A percentile compares a stretch with the other conserved stretches of the same genome.
phyloP scores from a whole-genome alignment of 1,139 yeast species.

The Kurtzmaniella quercitrusa region DNA sequence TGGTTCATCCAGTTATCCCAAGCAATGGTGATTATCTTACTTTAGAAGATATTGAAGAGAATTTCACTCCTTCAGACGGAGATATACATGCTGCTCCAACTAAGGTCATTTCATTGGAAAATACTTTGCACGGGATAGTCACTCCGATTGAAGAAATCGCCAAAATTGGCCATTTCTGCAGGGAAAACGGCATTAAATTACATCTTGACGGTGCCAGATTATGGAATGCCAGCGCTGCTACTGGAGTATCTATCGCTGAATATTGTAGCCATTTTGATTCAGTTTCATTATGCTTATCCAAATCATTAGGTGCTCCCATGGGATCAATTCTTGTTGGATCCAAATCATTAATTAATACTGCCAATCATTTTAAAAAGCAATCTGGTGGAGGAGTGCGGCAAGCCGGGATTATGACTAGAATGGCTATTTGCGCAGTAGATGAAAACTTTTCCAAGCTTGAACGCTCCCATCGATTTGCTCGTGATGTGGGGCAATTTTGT shows the following conservation, averaged over 20 bases:
- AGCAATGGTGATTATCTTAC: conserved; percentile 72
- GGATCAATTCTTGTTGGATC: conserved; percentile 86
- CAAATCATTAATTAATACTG: conserved; percentile 56
- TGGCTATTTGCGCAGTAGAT: conserved; percentile 78
- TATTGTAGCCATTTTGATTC: conserved; percentile 82
- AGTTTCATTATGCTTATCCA: conserved; percentile 83
- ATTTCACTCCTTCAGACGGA: conserved; percentile 70
- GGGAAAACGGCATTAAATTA: conserved; percentile 55
- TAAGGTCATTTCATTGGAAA: conserved; percentile 77
- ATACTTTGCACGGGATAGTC: conserved; percentile 80
- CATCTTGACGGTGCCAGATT: conserved; percentile 96
- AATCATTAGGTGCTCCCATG: conserved; percentile 91
- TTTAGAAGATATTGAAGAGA: conserved; percentile 66
- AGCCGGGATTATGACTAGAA: conserved; percentile 75
- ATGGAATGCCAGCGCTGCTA: conserved; percentile 82
- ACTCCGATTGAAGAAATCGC: conserved; percentile 78
- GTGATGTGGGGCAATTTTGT: conserved; percentile 54
- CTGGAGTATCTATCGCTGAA: conserved; percentile 66
- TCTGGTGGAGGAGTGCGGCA: conserved; percentile 96
- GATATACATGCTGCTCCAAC: conserved; percentile 92
- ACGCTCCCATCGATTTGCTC: conserved; percentile 65
- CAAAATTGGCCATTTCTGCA: conserved; percentile 71
- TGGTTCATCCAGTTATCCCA: conserved; percentile 84
- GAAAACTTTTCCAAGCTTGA: conserved; percentile 63
- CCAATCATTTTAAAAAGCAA: conserved; percentile 88